These are phyloP conservation scores for Datisca glomerata DNA, from an alignment of 306 rosid species.

Conservation along the genomic window DNA sequence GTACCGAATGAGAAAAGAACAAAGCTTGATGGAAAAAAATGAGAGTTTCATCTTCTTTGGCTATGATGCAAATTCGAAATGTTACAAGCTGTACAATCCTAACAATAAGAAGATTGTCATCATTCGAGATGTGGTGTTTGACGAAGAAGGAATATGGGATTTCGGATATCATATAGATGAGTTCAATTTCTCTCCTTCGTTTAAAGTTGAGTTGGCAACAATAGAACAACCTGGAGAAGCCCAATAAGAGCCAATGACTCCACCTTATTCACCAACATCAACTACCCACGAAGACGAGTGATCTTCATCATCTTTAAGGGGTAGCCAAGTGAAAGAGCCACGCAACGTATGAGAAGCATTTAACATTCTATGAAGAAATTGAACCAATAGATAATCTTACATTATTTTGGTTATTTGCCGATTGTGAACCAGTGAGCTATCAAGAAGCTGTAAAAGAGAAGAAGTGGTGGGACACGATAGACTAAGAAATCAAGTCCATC, in stretches of 20 bases:
- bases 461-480: too few species aligned
- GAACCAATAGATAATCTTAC: background rate
- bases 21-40: background rate
- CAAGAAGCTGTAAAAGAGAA: background rate
- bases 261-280: too few species aligned
- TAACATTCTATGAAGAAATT: background rate
- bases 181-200: too few species aligned
- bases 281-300: too few species aligned
- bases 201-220: too few species aligned
- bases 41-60: background rate
- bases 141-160: background rate
- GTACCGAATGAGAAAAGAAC: background rate
- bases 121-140: background rate
- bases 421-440: background rate
- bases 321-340: too few species aligned
- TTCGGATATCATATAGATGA: too few species aligned
- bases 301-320: too few species aligned
- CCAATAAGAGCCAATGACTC: too few species aligned
- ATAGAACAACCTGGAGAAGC: too few species aligned
- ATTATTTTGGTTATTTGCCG: background rate
- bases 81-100: background rate
- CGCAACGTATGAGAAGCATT: too few species aligned
- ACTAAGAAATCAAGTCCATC: too few species aligned
- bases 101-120: background rate
- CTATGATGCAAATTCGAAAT: background rate